Evolutionary conservation across 2,329 filamentous ascomycete species (phyloP).

Genomic region (Nemania sp.): DNA sequence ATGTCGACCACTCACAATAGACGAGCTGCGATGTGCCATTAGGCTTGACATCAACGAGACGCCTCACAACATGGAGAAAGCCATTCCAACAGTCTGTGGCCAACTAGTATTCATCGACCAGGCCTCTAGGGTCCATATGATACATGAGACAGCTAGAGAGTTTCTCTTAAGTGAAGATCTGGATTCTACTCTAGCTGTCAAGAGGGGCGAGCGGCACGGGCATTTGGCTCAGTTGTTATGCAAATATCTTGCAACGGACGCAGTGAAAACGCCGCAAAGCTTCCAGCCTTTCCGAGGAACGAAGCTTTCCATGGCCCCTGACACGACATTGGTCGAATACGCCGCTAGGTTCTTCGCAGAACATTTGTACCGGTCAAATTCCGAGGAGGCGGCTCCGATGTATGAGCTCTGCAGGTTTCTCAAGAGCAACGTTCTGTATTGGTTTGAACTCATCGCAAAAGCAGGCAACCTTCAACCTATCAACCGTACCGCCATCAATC

Average conservation of each 20-base stretch:
- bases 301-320: constrained; percentile 19
- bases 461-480: constrained; percentile 31
- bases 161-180: constrained; percentile 34
- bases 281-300: constrained; percentile 12
- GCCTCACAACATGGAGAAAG: constrained; percentile 33
- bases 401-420: constrained; percentile 65
- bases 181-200: constrained; percentile 25
- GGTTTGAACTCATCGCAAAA: constrained; percentile 40
- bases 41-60: constrained; percentile 33
- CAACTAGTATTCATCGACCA: constrained; percentile 39
- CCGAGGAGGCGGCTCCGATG: constrained; percentile 41
- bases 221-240: constrained; percentile 40
- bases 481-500: constrained; percentile 35
- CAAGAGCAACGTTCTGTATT: constrained; percentile 44
- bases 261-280: constrained; percentile 19
- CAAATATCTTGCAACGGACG: constrained; percentile 29
- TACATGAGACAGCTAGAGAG: constrained; percentile 39
- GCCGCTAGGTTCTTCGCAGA: constrained; percentile 34
- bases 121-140: constrained; percentile 33
- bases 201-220: constrained; percentile 26
- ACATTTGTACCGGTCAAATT: constrained; percentile 30
- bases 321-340: constrained; percentile 31
- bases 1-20: constrained; percentile 30
- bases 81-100: constrained; percentile 36
- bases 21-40: constrained; percentile 32